These are phyloP conservation scores for Phytophthora sp. DNA, from an alignment of 352 stramenopile genomes.

Conservation along the genomic window DNA sequence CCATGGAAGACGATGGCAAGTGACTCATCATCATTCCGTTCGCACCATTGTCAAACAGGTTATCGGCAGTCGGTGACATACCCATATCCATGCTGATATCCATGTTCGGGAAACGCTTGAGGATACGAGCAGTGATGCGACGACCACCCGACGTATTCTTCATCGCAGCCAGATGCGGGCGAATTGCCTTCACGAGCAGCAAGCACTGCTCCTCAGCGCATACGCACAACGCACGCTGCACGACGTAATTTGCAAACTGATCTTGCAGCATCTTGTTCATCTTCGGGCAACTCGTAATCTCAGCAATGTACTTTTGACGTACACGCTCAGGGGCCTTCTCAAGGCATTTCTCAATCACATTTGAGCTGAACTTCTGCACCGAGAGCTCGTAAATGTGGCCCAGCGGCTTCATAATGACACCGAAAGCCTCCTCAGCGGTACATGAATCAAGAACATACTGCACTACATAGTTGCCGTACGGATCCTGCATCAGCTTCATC, in stretches of 20 bases:
- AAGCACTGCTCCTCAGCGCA: conserved; percentile 94
- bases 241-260: conserved; percentile 99
- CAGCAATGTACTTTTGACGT: conserved; percentile 75
- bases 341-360: conserved; percentile 99
- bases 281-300: conserved; percentile 78
- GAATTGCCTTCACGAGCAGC: conserved; percentile 95
- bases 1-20: conserved; percentile 30
- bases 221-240: conserved; percentile 96
- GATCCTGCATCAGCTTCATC: conserved; percentile 95
- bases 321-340: conserved; percentile 90
- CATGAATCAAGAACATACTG: conserved; percentile 93
- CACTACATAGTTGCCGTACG: conserved; percentile 93
- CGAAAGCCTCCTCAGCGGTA: conserved; percentile 77
- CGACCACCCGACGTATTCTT: conserved; percentile 95
- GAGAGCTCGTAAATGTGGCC: conserved; percentile 95
- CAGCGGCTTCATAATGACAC: conserved; percentile 83
- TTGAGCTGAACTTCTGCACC: conserved; percentile 99
- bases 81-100: conserved; percentile 84
- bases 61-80: conserved; percentile 42
- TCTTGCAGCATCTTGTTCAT: conserved; percentile 97
- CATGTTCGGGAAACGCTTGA: conserved; percentile 97
- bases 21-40: conserved; percentile 41
- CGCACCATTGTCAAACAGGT: conserved; percentile 33
- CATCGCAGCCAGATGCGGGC: conserved; percentile 94
- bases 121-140: conserved; percentile 96